phyloP scores from a whole-genome alignment of 805 yeast species.

The Scheffersomyces coipomensis region DNA sequence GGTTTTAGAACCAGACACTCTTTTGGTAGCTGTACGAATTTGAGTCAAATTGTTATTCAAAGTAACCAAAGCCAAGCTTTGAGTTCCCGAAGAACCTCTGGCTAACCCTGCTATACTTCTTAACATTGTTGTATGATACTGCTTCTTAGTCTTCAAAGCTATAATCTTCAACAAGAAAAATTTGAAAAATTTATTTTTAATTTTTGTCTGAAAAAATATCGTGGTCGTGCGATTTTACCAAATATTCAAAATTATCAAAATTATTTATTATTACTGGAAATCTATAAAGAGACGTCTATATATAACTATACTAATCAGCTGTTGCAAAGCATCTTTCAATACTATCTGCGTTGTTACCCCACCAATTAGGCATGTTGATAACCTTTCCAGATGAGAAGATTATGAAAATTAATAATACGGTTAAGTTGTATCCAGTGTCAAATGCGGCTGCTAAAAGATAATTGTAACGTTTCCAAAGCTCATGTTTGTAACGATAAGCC shows the following conservation, averaged over 20 bases:
- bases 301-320: neutral
- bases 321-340: conserved; percentile 44
- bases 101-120: neutral
- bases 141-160: too few species aligned
- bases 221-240: neutral
- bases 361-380: conserved; percentile 37
- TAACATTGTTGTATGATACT: neutral
- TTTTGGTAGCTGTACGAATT: conserved; percentile 89
- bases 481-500: conserved; percentile 30
- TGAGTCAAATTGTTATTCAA: conserved; percentile 19
- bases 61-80: neutral
- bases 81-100: neutral
- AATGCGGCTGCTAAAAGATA: conserved; percentile 48
- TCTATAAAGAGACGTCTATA: too few species aligned
- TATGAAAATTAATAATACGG: conserved; percentile 33
- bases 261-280: neutral
- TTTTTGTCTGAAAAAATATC: too few species aligned
- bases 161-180: too few species aligned
- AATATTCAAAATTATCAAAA: neutral
- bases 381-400: conserved; percentile 19
- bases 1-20: conserved; percentile 93
- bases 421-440: conserved; percentile 44
- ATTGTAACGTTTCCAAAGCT: conserved; percentile 37
- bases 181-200: too few species aligned
- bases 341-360: conserved; percentile 39